Evolutionary conservation across 2,329 filamentous ascomycete genomes (phyloP).

Genomic region (Aspergillus oerlinghausenensis): DNA sequence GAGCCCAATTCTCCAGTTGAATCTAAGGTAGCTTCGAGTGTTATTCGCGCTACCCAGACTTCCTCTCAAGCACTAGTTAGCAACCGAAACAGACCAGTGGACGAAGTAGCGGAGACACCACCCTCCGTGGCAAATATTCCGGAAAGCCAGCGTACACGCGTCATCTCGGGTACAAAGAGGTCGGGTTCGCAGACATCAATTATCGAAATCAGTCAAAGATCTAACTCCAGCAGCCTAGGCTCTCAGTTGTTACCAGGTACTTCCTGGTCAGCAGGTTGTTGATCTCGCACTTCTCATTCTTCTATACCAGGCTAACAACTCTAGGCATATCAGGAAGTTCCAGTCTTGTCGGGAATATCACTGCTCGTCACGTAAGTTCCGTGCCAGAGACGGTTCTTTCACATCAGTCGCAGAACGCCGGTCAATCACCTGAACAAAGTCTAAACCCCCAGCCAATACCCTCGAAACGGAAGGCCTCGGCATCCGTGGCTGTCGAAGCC

Average conservation of each 20-base stretch:
- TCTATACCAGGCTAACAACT: not conserved
- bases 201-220: not conserved
- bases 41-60: not conserved
- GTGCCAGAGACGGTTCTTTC: conserved; percentile 1
- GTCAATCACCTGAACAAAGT: not conserved
- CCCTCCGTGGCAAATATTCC: not conserved
- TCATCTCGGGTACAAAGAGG: not conserved
- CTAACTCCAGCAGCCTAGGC: not conserved
- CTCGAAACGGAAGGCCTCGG: not conserved
- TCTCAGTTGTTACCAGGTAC: conserved; percentile 1
- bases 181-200: conserved; percentile 1
- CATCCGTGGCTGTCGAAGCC: not conserved
- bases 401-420: conserved; percentile 1
- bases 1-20: not conserved
- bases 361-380: not conserved
- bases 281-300: not conserved
- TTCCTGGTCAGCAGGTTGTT: conserved; percentile 1
- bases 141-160: conserved; percentile 1
- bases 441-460: not conserved
- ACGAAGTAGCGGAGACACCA: conserved; percentile 22
- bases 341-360: not conserved
- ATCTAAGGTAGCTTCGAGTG: not conserved
- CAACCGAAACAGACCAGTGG: not conserved
- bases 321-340: not conserved
- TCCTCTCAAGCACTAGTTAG: not conserved